Evolutionary conservation across 768 basidiomycete genomes (phyloP).

Genomic region (Lyophyllum atratum): DNA sequence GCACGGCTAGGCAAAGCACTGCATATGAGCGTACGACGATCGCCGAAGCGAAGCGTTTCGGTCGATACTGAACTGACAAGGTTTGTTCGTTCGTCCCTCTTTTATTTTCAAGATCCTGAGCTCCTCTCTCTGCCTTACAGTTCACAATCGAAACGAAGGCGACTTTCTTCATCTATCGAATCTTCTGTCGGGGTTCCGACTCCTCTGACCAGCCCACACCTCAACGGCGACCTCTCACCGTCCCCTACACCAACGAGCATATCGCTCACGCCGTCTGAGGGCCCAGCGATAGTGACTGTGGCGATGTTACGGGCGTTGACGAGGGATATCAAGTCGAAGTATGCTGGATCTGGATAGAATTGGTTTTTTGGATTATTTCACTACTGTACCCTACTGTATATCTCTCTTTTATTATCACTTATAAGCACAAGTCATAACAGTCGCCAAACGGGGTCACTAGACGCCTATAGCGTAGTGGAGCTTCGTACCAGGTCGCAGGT

Average conservation of each 20-base stretch:
- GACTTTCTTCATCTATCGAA: slow-evolving; percentile 36
- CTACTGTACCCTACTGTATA: background rate
- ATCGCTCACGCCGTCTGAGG: slow-evolving; percentile 36
- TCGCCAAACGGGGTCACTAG: no score
- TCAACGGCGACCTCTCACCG: slow-evolving; percentile 40
- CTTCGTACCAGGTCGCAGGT: no score
- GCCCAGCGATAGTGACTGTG: slow-evolving; percentile 45
- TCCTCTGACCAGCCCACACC: slow-evolving; percentile 32
- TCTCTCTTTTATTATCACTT: no score
- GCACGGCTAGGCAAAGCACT: slow-evolving; percentile 38
- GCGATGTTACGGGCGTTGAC: slow-evolving; percentile 68
- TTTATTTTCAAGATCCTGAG: background rate
- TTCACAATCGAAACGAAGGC: slow-evolving; percentile 42
- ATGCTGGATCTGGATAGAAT: slow-evolving; percentile 23
- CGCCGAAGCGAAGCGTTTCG: slow-evolving; percentile 47
- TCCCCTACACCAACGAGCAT: slow-evolving; percentile 48
- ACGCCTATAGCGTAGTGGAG: no score
- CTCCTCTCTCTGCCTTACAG: slow-evolving; percentile 16
- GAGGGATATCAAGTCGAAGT: slow-evolving; percentile 53
- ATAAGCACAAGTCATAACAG: no score
- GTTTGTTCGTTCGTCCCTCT: slow-evolving; percentile 28
- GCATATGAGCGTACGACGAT: slow-evolving; percentile 43
- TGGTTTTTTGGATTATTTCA: slow-evolving; percentile 2
- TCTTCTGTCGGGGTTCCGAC: slow-evolving; percentile 33
- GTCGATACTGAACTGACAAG: slow-evolving; percentile 38